A percentile compares a stretch with the other conserved stretches of the same genome.
These are phyloP conservation scores for Arthonia radiata DNA, from an alignment of 495 filamentous ascomycete genomes.

Conservation along the genomic window DNA sequence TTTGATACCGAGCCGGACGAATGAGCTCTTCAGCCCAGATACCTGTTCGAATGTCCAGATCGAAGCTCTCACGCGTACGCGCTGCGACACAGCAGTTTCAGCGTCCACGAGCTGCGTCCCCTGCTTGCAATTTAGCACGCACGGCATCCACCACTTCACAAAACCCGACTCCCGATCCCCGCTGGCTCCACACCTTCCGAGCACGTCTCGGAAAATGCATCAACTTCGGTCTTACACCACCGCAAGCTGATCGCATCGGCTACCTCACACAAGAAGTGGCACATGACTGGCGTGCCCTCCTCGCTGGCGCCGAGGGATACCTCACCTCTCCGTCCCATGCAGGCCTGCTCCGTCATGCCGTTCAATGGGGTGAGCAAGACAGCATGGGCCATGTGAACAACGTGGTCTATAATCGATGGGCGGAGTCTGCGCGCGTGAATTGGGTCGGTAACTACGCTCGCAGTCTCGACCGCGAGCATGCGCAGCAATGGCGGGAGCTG, in stretches of 20 bases:
- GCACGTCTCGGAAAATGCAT: conserved; percentile 61
- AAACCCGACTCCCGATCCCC: conserved; percentile 14
- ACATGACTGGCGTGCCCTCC: conserved; percentile 50
- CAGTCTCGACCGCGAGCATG: conserved; percentile 39
- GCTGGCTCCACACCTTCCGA: conserved; percentile 59
- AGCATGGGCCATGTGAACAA: conserved; percentile 73
- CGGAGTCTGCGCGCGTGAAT: conserved; percentile 62
- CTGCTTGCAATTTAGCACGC: no score
- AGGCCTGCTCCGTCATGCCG: no score
- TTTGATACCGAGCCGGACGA: no score
- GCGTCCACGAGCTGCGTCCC: no score
- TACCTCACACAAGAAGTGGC: conserved; percentile 34
- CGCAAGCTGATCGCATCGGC: conserved; percentile 32
- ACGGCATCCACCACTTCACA: conserved; percentile 3
- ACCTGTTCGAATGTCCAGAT: no score
- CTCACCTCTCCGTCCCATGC: no score
- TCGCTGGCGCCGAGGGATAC: conserved; percentile 63
- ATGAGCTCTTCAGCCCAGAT: no score
- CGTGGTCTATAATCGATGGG: conserved; percentile 59
- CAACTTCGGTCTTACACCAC: conserved; percentile 35
- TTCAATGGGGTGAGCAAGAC: no score
- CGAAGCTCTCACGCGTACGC: no score
- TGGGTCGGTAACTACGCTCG: conserved; percentile 57
- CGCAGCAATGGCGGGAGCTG: conserved; percentile 43
- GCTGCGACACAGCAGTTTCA: no score